A percentile compares a stretch with the other conserved stretches of the same genome.
Conservation (phyloP, 768 basidiomycete genomes). For the Trametopsis cervina region DNA sequence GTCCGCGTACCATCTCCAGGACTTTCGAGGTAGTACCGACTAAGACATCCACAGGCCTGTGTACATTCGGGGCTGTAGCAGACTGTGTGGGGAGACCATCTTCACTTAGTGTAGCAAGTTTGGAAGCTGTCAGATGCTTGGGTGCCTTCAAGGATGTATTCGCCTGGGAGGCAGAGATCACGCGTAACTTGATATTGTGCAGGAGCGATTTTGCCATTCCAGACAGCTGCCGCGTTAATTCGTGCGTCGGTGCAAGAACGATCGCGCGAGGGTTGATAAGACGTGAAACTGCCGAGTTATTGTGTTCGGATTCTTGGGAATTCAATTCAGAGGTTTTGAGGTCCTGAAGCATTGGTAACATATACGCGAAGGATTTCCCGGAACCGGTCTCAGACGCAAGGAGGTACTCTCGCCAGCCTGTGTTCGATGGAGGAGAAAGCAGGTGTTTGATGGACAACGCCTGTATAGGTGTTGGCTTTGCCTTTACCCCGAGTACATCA, state of each 20-base stretch:
- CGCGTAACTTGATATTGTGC: slow-evolving; percentile 72
- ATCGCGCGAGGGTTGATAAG: slow-evolving; percentile 65
- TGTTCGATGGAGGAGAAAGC: slow-evolving; percentile 16
- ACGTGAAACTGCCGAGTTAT: slow-evolving; percentile 13
- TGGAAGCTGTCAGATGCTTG: slow-evolving; percentile 31
- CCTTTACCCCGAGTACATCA: slow-evolving; percentile 48
- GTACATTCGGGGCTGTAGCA: not conserved
- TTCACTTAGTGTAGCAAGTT: not conserved
- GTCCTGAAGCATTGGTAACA: slow-evolving; percentile 74
- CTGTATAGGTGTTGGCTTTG: slow-evolving; percentile 74
- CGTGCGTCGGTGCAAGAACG: slow-evolving; percentile 84
- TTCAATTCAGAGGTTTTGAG: slow-evolving; percentile 60
- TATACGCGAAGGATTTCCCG: slow-evolving; percentile 87
- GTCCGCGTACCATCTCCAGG: slow-evolving; percentile 51
- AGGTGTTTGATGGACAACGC: slow-evolving; percentile 63
- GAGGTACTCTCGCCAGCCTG: slow-evolving; percentile 41
- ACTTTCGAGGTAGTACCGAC: slow-evolving; percentile 62
- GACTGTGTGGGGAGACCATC: slow-evolving; percentile 14
- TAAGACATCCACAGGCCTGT: slow-evolving; percentile 42
- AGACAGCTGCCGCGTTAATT: slow-evolving; percentile 77
- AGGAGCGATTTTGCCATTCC: slow-evolving; percentile 66
- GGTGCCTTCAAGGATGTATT: slow-evolving; percentile 32
- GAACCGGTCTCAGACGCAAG: slow-evolving; percentile 89
- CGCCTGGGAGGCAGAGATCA: slow-evolving; percentile 59
- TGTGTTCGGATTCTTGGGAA: slow-evolving; percentile 1